Percentiles rank a stretch among this genome's conserved stretches.
Conservation (phyloP, 192 early-diverging fungal genomes). For the Coemansia sp. region DNA sequence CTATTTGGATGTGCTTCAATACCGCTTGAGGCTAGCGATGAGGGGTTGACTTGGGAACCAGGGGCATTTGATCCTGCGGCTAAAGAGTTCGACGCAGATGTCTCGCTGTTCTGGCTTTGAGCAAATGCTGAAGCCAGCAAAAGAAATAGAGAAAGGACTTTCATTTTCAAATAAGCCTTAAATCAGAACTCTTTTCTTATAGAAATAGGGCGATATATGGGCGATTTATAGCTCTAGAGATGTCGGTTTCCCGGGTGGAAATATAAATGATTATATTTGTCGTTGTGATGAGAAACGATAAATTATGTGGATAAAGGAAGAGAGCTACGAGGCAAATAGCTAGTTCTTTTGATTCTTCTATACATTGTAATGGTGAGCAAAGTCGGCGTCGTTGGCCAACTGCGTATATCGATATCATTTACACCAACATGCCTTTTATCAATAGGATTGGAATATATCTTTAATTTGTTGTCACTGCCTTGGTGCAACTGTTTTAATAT, state of each 20-base stretch:
- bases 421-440: neutral
- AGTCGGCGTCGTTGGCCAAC: neutral
- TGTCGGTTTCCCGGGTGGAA: neutral
- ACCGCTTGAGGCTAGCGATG: neutral
- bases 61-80: neutral
- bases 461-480: constrained; percentile 5
- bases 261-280: neutral
- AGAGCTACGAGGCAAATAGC: neutral
- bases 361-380: neutral
- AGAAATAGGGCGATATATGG: neutral
- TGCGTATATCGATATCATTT: neutral
- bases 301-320: neutral
- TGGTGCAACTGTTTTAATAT: neutral
- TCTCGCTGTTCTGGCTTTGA: constrained; percentile 13
- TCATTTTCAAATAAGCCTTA: constrained; percentile 18
- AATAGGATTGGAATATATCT: neutral
- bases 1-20: constrained; percentile 3
- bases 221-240: neutral
- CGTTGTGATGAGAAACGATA: neutral
- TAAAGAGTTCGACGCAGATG: neutral
- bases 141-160: constrained; percentile 37
- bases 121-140: constrained; percentile 40
- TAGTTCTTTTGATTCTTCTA: neutral
- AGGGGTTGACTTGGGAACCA: neutral
- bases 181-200: neutral